phyloP scores from a whole-genome alignment of 2,329 filamentous ascomycete genomes.

The Chaetothyriales sp. region DNA sequence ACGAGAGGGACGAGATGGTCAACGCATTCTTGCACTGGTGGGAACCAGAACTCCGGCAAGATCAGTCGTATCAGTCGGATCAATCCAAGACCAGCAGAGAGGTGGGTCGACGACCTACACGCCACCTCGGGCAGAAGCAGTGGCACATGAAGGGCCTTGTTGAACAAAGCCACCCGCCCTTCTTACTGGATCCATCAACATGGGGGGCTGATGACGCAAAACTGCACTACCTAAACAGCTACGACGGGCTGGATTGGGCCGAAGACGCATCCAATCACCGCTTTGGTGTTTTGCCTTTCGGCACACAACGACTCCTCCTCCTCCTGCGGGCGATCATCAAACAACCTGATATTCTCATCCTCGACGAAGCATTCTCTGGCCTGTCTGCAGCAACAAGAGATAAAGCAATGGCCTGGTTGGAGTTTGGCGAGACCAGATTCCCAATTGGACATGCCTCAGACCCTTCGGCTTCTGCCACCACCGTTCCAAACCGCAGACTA shows the following conservation, averaged over 20 bases:
- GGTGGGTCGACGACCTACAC: not conserved
- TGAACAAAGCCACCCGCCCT: conserved; percentile 5
- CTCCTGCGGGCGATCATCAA: conserved; percentile 74
- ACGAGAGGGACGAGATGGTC: conserved; percentile 45
- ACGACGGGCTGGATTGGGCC: conserved; percentile 14
- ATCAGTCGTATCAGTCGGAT: conserved; percentile 8
- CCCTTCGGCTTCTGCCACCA: not conserved
- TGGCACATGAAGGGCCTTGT: not conserved
- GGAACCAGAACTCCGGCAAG: conserved; percentile 58
- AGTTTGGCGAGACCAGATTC: conserved; percentile 41
- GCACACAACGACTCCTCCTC: conserved; percentile 68
- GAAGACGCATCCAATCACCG: conserved; percentile 21
- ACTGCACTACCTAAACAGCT: not conserved
- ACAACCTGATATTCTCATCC: conserved; percentile 64
- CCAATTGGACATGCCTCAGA: conserved; percentile 1
- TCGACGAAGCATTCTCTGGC: conserved; percentile 79
- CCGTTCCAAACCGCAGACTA: conserved; percentile 1
- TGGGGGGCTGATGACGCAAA: not conserved
- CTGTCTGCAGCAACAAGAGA: conserved; percentile 73
- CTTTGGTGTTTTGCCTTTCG: conserved; percentile 66
- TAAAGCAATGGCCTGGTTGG: conserved; percentile 72
- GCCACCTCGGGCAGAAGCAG: not conserved
- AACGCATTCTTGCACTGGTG: conserved; percentile 65
- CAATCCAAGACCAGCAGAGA: not conserved
- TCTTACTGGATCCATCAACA: conserved; percentile 11